Conservation (phyloP, 1,139 yeast species). For the Saccharomyces hybrid region DNA sequence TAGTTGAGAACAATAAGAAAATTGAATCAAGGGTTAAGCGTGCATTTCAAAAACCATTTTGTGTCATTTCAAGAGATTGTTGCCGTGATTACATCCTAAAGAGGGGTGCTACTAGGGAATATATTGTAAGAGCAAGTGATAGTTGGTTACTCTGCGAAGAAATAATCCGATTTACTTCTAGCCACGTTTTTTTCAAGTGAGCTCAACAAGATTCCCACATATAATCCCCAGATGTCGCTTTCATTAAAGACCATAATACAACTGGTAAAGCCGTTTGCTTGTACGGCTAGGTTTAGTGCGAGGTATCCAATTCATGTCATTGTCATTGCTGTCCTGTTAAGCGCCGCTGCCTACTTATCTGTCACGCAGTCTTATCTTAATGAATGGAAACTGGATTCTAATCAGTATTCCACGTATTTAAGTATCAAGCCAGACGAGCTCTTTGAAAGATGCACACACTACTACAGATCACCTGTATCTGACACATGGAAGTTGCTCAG, state of each 20-base stretch:
- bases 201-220: neutral
- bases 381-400: slow-evolving; percentile 26
- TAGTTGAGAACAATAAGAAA: neutral
- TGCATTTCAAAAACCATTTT: neutral
- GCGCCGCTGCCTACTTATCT: slow-evolving; percentile 74
- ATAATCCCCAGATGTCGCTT: neutral
- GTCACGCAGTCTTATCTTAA: slow-evolving; percentile 68
- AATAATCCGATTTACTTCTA: neutral
- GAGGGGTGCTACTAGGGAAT: neutral
- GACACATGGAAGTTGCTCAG: slow-evolving; percentile 18
- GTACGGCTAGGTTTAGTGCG: slow-evolving; percentile 60
- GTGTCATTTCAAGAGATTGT: neutral
- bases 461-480: slow-evolving; percentile 14
- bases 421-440: slow-evolving; percentile 15
- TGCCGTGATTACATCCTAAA: neutral
- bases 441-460: slow-evolving; percentile 24
- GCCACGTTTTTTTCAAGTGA: neutral
- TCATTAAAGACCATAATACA: slow-evolving; percentile 1
- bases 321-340: slow-evolving; percentile 62
- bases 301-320: slow-evolving; percentile 84
- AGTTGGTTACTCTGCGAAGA: neutral
- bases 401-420: slow-evolving; percentile 12
- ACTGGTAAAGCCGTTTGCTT: slow-evolving; percentile 33
- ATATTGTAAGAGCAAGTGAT: neutral
- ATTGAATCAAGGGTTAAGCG: neutral